These are phyloP conservation scores for Amborella trichopoda DNA, from an alignment of 164 flowering plant species.

Conservation along the genomic window DNA sequence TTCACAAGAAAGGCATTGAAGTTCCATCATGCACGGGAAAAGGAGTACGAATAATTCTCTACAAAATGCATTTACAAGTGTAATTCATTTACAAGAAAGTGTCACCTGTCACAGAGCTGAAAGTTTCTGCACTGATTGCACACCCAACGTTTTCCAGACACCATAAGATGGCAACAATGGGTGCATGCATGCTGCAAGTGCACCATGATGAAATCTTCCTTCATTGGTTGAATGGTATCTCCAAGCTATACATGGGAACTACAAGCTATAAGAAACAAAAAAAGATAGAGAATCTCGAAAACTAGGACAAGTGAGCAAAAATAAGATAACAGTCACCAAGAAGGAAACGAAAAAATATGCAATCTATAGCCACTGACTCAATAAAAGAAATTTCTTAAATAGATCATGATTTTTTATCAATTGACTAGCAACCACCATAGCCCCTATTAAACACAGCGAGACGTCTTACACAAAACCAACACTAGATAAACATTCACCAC, in stretches of 20 bases:
- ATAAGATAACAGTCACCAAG: background rate
- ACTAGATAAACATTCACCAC: background rate
- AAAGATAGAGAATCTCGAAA: background rate
- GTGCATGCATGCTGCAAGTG: slow-evolving; percentile 87
- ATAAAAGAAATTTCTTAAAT: too few relatives aligned
- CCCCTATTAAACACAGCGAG: too few relatives aligned
- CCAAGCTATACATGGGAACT: slow-evolving; percentile 81
- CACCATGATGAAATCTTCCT: slow-evolving; percentile 99
- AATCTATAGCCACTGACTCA: too few relatives aligned
- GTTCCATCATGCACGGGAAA: too few relatives aligned
- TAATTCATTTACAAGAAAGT: slow-evolving; percentile 9
- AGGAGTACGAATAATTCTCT: too few relatives aligned
- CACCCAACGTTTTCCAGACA: slow-evolving; percentile 80
- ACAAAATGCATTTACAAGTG: too few relatives aligned
- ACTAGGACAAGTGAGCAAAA: background rate
- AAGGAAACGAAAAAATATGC: too few relatives aligned
- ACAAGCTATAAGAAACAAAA: too few relatives aligned
- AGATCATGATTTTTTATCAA: too few relatives aligned
- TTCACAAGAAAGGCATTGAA: too few relatives aligned
- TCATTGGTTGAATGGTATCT: slow-evolving; percentile 87
- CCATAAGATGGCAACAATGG: slow-evolving; percentile 83
- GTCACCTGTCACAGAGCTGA: slow-evolving; percentile 92
- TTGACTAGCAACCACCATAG: too few relatives aligned
- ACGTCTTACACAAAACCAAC: background rate
- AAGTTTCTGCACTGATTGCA: slow-evolving; percentile 83